Evolutionary conservation across 2,329 filamentous ascomycete genomes (phyloP).

Genomic region (Botrytis galanthina): DNA sequence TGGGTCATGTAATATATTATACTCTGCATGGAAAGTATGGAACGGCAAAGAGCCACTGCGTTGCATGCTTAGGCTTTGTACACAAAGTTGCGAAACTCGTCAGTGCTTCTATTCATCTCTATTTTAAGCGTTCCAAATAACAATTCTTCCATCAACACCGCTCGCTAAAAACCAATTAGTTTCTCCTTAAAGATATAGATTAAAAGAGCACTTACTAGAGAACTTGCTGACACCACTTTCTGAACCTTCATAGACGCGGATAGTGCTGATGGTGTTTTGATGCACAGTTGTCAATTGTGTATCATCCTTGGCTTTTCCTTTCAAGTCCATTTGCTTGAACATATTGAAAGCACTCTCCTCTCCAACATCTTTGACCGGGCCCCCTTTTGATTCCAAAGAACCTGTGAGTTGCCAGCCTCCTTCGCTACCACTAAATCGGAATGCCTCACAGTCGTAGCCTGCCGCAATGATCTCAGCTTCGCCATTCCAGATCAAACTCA

Average conservation of each 20-base stretch:
- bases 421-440: slow-evolving; percentile 78
- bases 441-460: slow-evolving; percentile 86
- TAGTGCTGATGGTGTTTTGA: slow-evolving; percentile 90
- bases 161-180: slow-evolving; percentile 54
- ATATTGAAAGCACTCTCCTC: slow-evolving; percentile 97
- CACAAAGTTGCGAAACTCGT: slow-evolving; percentile 19
- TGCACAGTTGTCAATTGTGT: slow-evolving; percentile 93
- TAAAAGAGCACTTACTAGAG: slow-evolving; percentile 65
- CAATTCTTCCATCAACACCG: slow-evolving; percentile 78
- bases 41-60: slow-evolving; percentile 4
- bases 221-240: slow-evolving; percentile 71
- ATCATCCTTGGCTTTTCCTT: slow-evolving; percentile 87
- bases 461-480: slow-evolving; percentile 94
- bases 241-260: slow-evolving; percentile 71
- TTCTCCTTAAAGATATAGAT: slow-evolving; percentile 33
- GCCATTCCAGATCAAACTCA: slow-evolving; percentile 86
- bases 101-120: slow-evolving; percentile 23
- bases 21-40: slow-evolving; percentile 7
- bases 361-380: slow-evolving; percentile 51
- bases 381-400: slow-evolving; percentile 70
- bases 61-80: not conserved
- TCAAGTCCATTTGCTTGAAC: slow-evolving; percentile 98
- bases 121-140: slow-evolving; percentile 68
- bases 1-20: not conserved
- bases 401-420: slow-evolving; percentile 81